Evolutionary conservation across 495 filamentous ascomycete species (phyloP).

Genomic region (Friedmanniomyces simplex): DNA sequence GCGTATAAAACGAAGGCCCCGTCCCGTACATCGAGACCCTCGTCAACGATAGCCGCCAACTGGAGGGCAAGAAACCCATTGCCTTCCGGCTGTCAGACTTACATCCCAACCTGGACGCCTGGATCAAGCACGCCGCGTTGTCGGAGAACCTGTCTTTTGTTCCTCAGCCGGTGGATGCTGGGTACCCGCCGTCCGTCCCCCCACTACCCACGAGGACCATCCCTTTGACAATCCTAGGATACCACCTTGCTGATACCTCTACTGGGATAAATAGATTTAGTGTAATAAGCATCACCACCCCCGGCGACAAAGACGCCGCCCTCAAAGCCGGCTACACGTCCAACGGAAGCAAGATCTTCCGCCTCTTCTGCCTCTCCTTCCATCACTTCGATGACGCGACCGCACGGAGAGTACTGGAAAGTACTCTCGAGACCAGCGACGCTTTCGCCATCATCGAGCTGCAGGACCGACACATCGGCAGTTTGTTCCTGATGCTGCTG

Average conservation of each 20-base stretch:
- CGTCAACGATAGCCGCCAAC: constrained; percentile 22
- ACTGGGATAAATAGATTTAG: constrained; percentile 6
- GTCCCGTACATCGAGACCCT: constrained; percentile 24
- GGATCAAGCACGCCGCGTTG: constrained; percentile 41
- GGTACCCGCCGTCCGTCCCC: constrained; percentile 33
- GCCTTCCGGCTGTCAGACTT: constrained; percentile 61
- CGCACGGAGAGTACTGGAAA: constrained; percentile 47
- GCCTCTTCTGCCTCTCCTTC: constrained; percentile 63
- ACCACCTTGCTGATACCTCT: neutral
- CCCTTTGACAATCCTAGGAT: no score
- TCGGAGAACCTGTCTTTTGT: constrained; percentile 48
- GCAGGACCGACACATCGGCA: constrained; percentile 46
- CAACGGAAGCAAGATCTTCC: constrained; percentile 39
- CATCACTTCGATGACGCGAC: constrained; percentile 62
- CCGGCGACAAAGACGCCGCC: neutral
- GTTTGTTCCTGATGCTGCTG: constrained; percentile 43
- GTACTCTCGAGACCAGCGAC: constrained; percentile 51
- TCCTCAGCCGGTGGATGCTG: constrained; percentile 50
- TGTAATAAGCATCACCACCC: constrained; percentile 33
- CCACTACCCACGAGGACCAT: no score
- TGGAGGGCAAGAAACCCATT: constrained; percentile 30
- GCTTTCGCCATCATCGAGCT: constrained; percentile 69
- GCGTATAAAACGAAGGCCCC: neutral
- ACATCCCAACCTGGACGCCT: constrained; percentile 53
- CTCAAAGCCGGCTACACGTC: neutral